A percentile compares a stretch with the other conserved stretches of the same genome.
Conservation (phyloP, 2,329 filamentous ascomycete genomes). For the Stemphylium beticola region DNA sequence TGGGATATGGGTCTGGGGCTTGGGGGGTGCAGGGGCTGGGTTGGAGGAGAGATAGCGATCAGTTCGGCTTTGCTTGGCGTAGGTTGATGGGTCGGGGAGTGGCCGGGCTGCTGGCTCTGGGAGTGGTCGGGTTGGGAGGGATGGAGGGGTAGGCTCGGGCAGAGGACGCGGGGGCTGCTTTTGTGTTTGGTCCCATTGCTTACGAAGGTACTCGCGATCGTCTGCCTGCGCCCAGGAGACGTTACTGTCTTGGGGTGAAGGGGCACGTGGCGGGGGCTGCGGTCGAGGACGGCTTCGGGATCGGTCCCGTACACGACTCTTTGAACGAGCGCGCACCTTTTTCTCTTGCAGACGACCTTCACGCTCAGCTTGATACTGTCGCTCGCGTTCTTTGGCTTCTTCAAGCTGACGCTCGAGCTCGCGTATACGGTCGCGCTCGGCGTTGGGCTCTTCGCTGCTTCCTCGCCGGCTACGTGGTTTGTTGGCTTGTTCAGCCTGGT, state of each 20-base stretch:
- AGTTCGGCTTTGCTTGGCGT: slow-evolving; percentile 54
- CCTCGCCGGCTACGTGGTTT: slow-evolving; percentile 45
- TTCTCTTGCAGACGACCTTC: slow-evolving; percentile 56
- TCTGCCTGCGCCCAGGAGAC: slow-evolving; percentile 68
- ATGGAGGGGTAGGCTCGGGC: slow-evolving; percentile 38
- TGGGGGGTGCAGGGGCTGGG: slow-evolving; percentile 56
- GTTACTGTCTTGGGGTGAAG: slow-evolving; percentile 58
- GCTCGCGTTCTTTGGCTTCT: slow-evolving; percentile 70
- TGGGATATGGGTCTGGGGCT: slow-evolving; percentile 49
- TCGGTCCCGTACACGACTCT: slow-evolving; percentile 43
- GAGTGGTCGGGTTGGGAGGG: slow-evolving; percentile 58
- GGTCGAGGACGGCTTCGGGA: slow-evolving; percentile 45
- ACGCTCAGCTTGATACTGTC: slow-evolving; percentile 67
- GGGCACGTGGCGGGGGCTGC: slow-evolving; percentile 45
- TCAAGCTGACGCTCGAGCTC: slow-evolving; percentile 79
- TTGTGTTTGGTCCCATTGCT: slow-evolving; percentile 58
- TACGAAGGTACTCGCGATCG: slow-evolving; percentile 68
- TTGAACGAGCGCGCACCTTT: slow-evolving; percentile 47
- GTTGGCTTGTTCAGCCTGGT: slow-evolving; percentile 71
- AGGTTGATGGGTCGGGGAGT: slow-evolving; percentile 42
- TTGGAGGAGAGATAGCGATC: slow-evolving; percentile 65
- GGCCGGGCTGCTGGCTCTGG: slow-evolving; percentile 44
- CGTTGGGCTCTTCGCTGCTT: slow-evolving; percentile 54
- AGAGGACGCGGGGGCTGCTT: slow-evolving; percentile 45
- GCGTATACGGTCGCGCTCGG: slow-evolving; percentile 72